Conservation (phyloP, 2,329 filamentous ascomycete genomes). For the Orbilia blumenaviensis region DNA sequence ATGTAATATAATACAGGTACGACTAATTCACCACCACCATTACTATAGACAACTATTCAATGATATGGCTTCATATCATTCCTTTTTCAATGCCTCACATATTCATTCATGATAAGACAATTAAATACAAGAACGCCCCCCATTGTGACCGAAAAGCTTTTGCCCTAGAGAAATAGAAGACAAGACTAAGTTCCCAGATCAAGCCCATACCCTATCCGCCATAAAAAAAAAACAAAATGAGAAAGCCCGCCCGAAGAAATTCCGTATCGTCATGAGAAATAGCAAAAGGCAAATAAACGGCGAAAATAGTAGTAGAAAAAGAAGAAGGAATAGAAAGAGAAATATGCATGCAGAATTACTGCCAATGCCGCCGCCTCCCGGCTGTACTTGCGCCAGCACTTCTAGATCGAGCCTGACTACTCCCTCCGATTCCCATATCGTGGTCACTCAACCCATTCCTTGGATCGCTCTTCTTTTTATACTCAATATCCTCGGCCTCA, state of each 20-base stretch:
- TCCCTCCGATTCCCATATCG: conserved; percentile 22
- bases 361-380: background rate
- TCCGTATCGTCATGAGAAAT: background rate
- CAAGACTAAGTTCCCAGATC: background rate
- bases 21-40: background rate
- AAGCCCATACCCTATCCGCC: background rate
- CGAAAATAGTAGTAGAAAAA: conserved; percentile 19
- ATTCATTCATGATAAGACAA: too few species aligned
- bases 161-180: background rate
- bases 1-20: conserved; percentile 23
- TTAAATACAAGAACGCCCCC: conserved; percentile 24
- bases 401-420: conserved; percentile 2
- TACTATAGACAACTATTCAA: background rate
- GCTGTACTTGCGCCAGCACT: background rate
- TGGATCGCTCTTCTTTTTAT: conserved; percentile 45
- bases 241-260: background rate
- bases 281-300: background rate
- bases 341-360: background rate
- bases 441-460: conserved; percentile 39
- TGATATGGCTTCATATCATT: background rate
- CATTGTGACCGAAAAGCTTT: conserved; percentile 40
- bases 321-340: background rate
- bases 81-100: too few species aligned
- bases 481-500: conserved; percentile 59
- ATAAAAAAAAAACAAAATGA: background rate